Conservation (phyloP, 345 rosid species). For the Dimocarpus longan region DNA sequence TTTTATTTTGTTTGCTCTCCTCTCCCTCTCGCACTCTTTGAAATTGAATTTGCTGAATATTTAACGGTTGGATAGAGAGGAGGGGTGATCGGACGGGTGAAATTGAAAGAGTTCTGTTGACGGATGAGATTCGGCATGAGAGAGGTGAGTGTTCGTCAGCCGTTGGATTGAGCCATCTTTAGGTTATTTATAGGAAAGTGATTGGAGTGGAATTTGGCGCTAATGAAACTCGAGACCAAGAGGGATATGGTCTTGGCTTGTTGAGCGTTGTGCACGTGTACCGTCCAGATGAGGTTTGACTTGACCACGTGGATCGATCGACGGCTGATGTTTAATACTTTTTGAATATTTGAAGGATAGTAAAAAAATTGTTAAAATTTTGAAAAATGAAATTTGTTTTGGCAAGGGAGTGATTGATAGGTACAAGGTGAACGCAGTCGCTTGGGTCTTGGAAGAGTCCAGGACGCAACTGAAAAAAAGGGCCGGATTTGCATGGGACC, state of each 20-base stretch:
- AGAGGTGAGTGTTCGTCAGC: neutral
- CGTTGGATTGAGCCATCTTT: constrained; percentile 35
- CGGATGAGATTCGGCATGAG: constrained; percentile 32
- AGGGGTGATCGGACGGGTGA: constrained; percentile 30
- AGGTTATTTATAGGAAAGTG: constrained; percentile 20
- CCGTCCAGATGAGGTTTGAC: constrained; percentile 1
- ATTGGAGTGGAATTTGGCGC: constrained; percentile 53
- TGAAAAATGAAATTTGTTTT: neutral
- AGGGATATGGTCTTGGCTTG: neutral
- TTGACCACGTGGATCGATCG: constrained; percentile 5
- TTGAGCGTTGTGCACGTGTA: constrained; percentile 21
- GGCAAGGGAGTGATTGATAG: neutral
- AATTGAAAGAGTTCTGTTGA: constrained; percentile 31
- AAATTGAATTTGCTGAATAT: constrained; percentile 26
- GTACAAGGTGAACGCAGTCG: neutral
- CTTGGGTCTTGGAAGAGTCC: neutral
- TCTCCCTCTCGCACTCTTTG: constrained; percentile 42
- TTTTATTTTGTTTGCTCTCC: constrained; percentile 9
- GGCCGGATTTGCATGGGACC: constrained; percentile 16
- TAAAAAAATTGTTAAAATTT: neutral
- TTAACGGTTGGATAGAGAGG: constrained; percentile 24
- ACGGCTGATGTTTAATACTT: constrained; percentile 27
- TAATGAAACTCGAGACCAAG: constrained; percentile 28
- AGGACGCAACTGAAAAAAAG: neutral
- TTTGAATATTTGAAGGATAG: neutral